These are phyloP conservation scores for Cystobasidium ongulense DNA, from an alignment of 768 basidiomycete species.

Conservation along the genomic window DNA sequence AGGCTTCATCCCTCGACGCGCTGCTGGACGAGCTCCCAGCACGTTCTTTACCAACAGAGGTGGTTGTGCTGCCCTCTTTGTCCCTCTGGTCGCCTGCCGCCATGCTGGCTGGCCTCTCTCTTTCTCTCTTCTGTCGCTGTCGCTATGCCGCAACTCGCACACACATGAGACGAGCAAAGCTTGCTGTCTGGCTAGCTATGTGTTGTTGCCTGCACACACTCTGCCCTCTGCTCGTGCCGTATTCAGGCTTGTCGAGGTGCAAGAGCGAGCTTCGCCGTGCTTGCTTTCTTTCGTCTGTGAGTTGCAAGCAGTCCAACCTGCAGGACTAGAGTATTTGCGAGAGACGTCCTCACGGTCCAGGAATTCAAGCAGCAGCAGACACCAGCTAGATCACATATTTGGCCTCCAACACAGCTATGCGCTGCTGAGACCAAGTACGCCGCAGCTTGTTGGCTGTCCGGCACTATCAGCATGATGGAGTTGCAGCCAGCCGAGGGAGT, in stretches of 20 bases:
- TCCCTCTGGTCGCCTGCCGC: conserved; percentile 1
- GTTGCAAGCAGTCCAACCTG: background rate
- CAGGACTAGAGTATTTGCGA: background rate
- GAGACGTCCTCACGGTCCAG: too few species aligned
- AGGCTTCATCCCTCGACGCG: conserved; percentile 17
- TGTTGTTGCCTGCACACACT: background rate
- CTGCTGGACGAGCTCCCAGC: conserved; percentile 11
- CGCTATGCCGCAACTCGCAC: background rate
- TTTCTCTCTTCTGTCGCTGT: background rate
- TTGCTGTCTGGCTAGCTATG: background rate
- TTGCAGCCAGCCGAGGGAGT: conserved; percentile 30
- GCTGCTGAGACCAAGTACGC: too few species aligned
- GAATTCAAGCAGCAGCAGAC: too few species aligned
- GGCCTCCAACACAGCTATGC: too few species aligned
- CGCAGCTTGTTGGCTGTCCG: too few species aligned
- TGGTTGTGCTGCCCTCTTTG: background rate
- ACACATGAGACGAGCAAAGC: background rate
- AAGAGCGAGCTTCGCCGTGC: background rate
- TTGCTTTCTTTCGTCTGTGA: background rate
- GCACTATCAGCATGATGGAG: background rate
- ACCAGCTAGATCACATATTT: too few species aligned
- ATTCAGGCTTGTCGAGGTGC: background rate
- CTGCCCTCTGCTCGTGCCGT: background rate
- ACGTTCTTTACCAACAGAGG: background rate
- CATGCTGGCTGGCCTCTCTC: background rate